These are phyloP conservation scores for Lactarius akahatsu DNA, from an alignment of 768 basidiomycete genomes.

Conservation along the genomic window DNA sequence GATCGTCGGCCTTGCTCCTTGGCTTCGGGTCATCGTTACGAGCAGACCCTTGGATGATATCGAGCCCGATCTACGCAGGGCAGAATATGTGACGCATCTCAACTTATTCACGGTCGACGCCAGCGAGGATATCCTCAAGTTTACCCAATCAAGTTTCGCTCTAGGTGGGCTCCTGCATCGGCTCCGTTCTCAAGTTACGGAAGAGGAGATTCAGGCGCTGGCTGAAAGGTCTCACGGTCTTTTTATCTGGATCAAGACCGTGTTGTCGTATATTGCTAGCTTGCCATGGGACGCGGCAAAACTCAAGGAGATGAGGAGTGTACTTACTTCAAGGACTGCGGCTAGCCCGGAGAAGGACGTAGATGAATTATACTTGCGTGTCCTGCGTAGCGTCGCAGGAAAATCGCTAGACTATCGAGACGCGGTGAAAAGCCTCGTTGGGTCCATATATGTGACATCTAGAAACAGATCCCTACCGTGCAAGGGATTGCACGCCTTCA, in stretches of 20 bases:
- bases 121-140: not conserved
- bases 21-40: not conserved
- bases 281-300: not conserved
- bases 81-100: not conserved
- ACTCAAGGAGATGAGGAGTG: not conserved
- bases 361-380: not conserved
- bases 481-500: not conserved
- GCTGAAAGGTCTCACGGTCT: not conserved
- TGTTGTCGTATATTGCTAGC: not conserved
- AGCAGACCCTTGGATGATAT: not conserved
- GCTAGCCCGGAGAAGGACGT: not conserved
- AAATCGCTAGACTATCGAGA: not conserved
- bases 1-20: not conserved
- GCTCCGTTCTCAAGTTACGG: not conserved
- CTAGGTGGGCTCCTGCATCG: not conserved
- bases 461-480: not conserved
- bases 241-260: not conserved
- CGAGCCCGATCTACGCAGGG: not conserved
- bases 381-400: not conserved
- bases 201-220: not conserved
- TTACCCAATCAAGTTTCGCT: not conserved
- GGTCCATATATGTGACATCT: not conserved
- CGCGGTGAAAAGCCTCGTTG: not conserved
- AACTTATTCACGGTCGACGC: not conserved
- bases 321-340: too few relatives aligned